Evolutionary conservation across 257 asterid genomes (phyloP), one percentile per base, ranked within the genome.

Genomic region (Perilla frutescens): DNA sequence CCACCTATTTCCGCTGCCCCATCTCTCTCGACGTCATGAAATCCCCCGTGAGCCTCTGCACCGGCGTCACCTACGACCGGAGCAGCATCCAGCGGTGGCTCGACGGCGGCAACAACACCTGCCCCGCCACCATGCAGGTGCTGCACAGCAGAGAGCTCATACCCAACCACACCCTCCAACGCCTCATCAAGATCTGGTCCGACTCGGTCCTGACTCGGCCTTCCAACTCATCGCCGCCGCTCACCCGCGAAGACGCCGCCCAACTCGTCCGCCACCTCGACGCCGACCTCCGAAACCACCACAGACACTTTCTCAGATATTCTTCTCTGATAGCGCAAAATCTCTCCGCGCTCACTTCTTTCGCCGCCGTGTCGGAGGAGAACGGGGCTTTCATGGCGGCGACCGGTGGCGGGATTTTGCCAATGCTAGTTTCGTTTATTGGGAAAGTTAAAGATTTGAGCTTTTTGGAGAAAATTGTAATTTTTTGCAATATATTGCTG

Each of bases 71-170:
- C 10, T 92, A 92, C 73, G 97, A 92, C 60, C 89, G 97, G 26
- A 51, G 76, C 81, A 84, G 88, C 81, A 92, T 92, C 80, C 96
- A 90, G 74, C 85, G 88, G 70, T 92, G 97, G 97, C 80, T 92
- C 15, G 96, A 90, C 82, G 84, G 79, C 77, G 97, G 97, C 29
- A 90, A 92, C 74, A 88, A 90, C 79, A 92, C 97, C 14, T 92
- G 97, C 75, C 97, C 97, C 40, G 96, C 97, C 71, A 92, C 97
- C 83, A 92, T 92, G 97, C 97, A 90, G 81, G 81, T 83, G 15
- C 87, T 92, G 4, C 87, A 73, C 0, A 75, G 59, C 7, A 88
- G 81, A 55, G 96, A 92, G 4, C 87, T 92, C 11, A 87, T 88
- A 36, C 97, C 96, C 39, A 92, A 91, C 57, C 82, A 88, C 70